These are phyloP conservation scores for Crucihimalaya himalaica DNA, from an alignment of 345 rosid genomes.

Conservation along the genomic window DNA sequence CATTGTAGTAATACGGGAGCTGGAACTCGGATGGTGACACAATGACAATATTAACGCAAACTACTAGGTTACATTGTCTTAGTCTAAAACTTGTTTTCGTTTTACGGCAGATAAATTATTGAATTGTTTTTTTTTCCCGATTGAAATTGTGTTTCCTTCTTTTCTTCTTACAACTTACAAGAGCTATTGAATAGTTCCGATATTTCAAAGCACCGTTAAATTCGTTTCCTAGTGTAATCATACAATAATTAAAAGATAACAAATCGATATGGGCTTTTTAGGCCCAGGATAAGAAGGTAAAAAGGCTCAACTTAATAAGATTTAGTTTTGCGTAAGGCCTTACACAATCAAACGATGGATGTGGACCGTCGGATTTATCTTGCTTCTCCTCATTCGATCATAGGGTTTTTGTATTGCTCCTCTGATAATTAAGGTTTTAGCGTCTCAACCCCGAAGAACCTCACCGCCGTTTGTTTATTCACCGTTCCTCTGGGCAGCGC, in stretches of 20 bases:
- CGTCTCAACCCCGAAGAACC: background rate
- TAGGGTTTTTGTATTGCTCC: conserved; percentile 18
- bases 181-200: background rate
- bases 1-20: too few relatives aligned
- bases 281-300: background rate
- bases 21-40: too few relatives aligned
- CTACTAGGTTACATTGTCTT: too few relatives aligned
- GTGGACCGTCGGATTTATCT: background rate
- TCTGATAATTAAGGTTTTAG: background rate
- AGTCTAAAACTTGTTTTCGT: too few relatives aligned
- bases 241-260: background rate
- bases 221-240: background rate
- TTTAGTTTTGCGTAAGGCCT: background rate
- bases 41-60: too few relatives aligned
- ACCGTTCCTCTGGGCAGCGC: background rate
- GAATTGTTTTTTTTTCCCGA: too few relatives aligned
- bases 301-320: background rate
- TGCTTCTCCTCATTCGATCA: background rate
- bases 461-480: background rate
- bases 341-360: background rate
- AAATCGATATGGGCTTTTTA: background rate
- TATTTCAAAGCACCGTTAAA: background rate
- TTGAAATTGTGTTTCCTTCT: background rate
- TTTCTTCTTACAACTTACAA: background rate
- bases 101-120: too few relatives aligned